A percentile compares a stretch with the other conserved stretches of the same genome.
These are phyloP conservation scores for Claviceps humidiphila DNA, from an alignment of 2,329 filamentous ascomycete genomes.

Conservation along the genomic window DNA sequence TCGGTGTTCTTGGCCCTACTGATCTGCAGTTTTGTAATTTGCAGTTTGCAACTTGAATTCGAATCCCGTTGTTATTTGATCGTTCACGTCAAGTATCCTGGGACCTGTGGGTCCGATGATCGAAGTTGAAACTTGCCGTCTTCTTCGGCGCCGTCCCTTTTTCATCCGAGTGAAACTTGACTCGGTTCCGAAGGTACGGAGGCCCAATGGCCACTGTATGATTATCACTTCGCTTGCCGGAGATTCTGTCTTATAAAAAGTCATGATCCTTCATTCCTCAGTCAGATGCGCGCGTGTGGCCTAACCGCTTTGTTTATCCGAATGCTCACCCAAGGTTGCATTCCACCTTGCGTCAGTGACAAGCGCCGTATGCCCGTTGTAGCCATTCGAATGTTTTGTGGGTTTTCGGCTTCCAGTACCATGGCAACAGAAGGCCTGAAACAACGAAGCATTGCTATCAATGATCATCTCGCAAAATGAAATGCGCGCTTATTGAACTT, in stretches of 20 bases:
- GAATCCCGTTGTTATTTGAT: background rate
- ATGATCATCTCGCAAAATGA: background rate
- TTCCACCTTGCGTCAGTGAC: background rate
- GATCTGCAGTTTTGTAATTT: background rate
- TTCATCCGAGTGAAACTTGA: constrained; percentile 3
- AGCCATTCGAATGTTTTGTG: background rate
- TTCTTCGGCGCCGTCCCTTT: background rate
- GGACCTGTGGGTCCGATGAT: background rate
- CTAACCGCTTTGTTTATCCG: background rate
- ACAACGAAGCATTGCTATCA: background rate
- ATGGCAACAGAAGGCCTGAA: background rate
- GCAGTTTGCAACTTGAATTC: background rate
- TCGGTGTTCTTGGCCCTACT: background rate
- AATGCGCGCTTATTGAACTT: background rate
- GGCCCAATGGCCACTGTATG: background rate
- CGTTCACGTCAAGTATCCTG: background rate
- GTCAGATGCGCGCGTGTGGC: background rate
- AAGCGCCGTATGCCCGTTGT: background rate
- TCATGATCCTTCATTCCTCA: background rate
- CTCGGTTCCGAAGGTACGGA: constrained; percentile 5
- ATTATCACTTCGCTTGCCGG: background rate
- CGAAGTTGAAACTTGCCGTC: background rate
- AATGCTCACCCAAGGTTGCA: background rate
- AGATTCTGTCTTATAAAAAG: background rate
- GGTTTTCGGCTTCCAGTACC: background rate